Conservation (phyloP, 371 early-diverging fungal genomes). For the Rhizomucor miehei region DNA sequence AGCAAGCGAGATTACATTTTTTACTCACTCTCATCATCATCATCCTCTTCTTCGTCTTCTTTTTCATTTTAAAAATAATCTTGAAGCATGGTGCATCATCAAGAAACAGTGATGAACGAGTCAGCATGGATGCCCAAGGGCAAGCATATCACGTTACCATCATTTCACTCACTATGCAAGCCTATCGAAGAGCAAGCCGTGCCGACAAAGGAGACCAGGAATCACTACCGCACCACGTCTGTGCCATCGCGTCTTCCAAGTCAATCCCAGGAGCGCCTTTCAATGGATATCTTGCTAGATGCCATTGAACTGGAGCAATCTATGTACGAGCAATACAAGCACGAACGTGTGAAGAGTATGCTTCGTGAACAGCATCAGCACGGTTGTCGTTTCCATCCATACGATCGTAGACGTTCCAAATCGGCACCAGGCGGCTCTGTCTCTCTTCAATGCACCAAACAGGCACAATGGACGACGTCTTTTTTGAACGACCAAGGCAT, state of each 20-base stretch:
- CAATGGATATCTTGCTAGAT: conserved; percentile 36
- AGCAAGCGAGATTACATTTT: conserved; percentile 3
- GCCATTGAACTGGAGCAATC: conserved; percentile 48
- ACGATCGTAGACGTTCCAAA: conserved; percentile 29
- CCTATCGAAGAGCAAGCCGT: conserved; percentile 4
- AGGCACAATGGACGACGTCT: conserved; percentile 12
- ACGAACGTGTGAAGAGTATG: conserved; percentile 33
- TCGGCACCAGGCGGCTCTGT: conserved; percentile 43
- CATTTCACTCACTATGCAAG: conserved; percentile 15
- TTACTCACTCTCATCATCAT: conserved; percentile 1
- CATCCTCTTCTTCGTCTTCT: conserved; percentile 6
- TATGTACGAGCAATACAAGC: conserved; percentile 38
- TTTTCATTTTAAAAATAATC: conserved; percentile 7
- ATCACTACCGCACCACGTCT: conserved; percentile 36
- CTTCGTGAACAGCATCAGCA: conserved; percentile 14
- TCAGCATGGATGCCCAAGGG: conserved; percentile 17
- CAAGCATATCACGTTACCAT: conserved; percentile 16
- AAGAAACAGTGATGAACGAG: conserved; percentile 2
- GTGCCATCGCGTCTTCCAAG: conserved; percentile 37
- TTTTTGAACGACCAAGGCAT: neutral
- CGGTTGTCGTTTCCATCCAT: conserved; percentile 2
- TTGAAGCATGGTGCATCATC: conserved; percentile 5
- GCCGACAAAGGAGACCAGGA: conserved; percentile 8
- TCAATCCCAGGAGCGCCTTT: conserved; percentile 22
- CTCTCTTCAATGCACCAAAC: conserved; percentile 1